A percentile compares a stretch with the other conserved stretches of the same genome.
Conservation (phyloP, 1,284 basidiomycete genomes). For the Ustilago vetiveriae region DNA sequence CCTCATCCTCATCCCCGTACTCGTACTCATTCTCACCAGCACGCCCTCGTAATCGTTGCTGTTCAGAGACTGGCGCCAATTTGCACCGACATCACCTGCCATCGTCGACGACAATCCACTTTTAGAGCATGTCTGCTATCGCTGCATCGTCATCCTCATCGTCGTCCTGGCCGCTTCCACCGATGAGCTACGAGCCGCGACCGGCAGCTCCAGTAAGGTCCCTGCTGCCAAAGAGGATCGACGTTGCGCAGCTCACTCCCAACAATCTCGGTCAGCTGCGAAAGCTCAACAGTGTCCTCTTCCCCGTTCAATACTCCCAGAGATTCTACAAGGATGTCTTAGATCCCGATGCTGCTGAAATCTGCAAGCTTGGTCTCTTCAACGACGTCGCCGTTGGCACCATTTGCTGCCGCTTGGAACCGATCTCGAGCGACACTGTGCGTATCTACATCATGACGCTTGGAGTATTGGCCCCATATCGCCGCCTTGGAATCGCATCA, state of each 20-base stretch:
- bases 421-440: constrained; percentile 36
- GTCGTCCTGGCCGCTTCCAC: constrained; percentile 39
- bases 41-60: too few relatives aligned
- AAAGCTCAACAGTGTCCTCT: constrained; percentile 63
- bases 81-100: not conserved
- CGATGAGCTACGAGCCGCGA: constrained; percentile 49
- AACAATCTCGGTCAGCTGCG: constrained; percentile 66
- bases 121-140: constrained; percentile 18
- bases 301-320: constrained; percentile 63
- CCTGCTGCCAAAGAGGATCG: constrained; percentile 38
- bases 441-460: constrained; percentile 69
- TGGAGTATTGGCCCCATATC: constrained; percentile 68
- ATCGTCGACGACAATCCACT: not conserved
- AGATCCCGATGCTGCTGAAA: constrained; percentile 43
- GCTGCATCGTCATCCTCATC: constrained; percentile 13
- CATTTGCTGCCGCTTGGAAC: constrained; percentile 66
- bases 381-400: constrained; percentile 68
- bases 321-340: constrained; percentile 63
- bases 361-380: constrained; percentile 67
- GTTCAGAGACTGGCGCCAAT: too few relatives aligned
- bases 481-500: constrained; percentile 67
- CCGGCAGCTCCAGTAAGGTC: constrained; percentile 41
- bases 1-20: not conserved
- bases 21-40: too few relatives aligned
- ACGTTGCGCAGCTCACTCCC: constrained; percentile 57